phyloP scores from a whole-genome alignment of 306 rosid genomes.

The Sindora glabra region DNA sequence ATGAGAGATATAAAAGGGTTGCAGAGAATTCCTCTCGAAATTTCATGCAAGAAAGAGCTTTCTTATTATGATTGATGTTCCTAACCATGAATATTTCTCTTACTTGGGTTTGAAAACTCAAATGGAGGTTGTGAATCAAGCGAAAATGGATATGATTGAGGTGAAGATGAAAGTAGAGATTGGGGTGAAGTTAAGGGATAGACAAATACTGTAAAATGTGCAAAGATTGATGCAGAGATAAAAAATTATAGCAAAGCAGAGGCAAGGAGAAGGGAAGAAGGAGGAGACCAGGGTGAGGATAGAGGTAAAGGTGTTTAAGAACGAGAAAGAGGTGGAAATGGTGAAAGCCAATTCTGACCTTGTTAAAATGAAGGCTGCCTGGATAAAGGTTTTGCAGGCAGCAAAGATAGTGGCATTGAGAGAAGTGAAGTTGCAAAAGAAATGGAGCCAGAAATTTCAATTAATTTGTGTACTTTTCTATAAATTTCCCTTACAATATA shows the following conservation, averaged over 20 bases:
- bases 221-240: slow-evolving; percentile 24
- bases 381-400: slow-evolving; percentile 8
- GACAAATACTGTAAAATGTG: slow-evolving; percentile 23
- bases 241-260: background rate
- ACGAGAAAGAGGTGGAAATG: slow-evolving; percentile 16
- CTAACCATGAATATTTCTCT: slow-evolving; percentile 55
- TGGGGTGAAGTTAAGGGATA: slow-evolving; percentile 4
- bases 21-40: slow-evolving; percentile 46
- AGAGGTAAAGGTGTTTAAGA: slow-evolving; percentile 26
- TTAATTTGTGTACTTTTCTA: too few relatives aligned
- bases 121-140: slow-evolving; percentile 58
- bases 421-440: slow-evolving; percentile 25
- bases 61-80: slow-evolving; percentile 55
- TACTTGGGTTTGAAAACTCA: slow-evolving; percentile 64
- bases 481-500: too few relatives aligned
- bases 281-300: slow-evolving; percentile 20
- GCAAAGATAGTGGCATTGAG: slow-evolving; percentile 25
- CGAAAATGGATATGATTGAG: slow-evolving; percentile 29
- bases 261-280: slow-evolving; percentile 15
- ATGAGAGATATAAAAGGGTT: too few relatives aligned
- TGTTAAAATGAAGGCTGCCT: slow-evolving; percentile 16
- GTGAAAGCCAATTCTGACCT: slow-evolving; percentile 22
- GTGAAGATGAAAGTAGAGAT: slow-evolving; percentile 24
- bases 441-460: too few relatives aligned
- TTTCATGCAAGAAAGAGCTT: slow-evolving; percentile 51